A percentile compares a stretch with the other conserved stretches of the same genome.
These are phyloP conservation scores for Saxophila tyrrhenica DNA, from an alignment of 495 filamentous ascomycete genomes.

Conservation along the genomic window DNA sequence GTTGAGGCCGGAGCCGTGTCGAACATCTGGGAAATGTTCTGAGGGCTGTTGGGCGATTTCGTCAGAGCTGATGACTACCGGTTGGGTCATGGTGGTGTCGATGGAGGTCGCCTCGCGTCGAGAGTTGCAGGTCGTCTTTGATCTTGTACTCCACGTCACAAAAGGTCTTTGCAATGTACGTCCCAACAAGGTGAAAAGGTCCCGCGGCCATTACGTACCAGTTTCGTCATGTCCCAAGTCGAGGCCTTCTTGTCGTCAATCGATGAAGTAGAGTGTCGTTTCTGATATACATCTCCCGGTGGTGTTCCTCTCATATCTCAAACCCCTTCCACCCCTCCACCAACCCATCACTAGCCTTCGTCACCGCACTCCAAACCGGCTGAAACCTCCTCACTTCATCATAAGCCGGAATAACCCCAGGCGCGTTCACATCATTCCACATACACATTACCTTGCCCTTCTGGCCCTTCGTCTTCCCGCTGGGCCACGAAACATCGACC, in stretches of 20 bases:
- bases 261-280: no score
- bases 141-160: no score
- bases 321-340: conserved; percentile 62
- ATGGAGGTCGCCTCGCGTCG: no score
- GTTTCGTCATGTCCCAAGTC: no score
- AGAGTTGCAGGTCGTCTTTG: no score
- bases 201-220: no score
- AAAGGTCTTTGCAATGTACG: no score
- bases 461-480: conserved; percentile 37
- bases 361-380: conserved; percentile 66
- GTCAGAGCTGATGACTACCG: neutral
- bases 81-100: neutral
- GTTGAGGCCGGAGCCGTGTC: neutral
- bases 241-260: no score
- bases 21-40: neutral
- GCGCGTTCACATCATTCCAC: conserved; percentile 75
- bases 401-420: conserved; percentile 67
- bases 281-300: no score
- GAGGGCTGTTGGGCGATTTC: neutral
- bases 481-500: conserved; percentile 59
- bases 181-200: no score
- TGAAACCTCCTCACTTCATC: conserved; percentile 67
- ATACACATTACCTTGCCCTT: conserved; percentile 65
- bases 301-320: no score
- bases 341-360: conserved; percentile 66